Percentiles rank a stretch among this genome's conserved stretches.
Evolutionary conservation across 2,329 filamentous ascomycete species (phyloP).

Genomic region (Aspergillus fischeri): DNA sequence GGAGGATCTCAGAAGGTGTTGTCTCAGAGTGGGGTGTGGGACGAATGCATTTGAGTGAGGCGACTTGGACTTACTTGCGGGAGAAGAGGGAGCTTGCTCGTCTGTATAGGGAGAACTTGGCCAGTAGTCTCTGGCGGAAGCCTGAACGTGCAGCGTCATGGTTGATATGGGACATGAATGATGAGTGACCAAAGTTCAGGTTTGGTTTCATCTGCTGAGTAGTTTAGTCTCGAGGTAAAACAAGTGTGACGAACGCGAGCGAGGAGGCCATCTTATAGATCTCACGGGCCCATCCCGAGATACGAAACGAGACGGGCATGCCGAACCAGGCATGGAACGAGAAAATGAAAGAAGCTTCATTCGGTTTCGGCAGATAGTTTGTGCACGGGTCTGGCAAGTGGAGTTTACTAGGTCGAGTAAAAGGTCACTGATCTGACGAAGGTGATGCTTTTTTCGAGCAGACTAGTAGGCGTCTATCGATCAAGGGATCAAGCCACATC

Average conservation of each 20-base stretch:
- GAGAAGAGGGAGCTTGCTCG: constrained; percentile 24
- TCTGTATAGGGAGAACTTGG: constrained; percentile 27
- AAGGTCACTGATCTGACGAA: neutral
- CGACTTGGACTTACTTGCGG: constrained; percentile 27
- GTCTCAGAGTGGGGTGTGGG: constrained; percentile 19
- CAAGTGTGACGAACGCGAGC: neutral
- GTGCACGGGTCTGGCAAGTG: neutral
- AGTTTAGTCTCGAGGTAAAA: neutral
- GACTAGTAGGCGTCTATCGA: neutral
- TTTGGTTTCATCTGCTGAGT: too few species aligned
- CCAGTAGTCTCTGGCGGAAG: constrained; percentile 29
- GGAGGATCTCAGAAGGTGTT: constrained; percentile 47
- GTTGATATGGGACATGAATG: constrained; percentile 18
- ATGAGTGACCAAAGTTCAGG: too few species aligned
- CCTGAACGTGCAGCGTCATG: constrained; percentile 28
- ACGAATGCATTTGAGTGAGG: neutral
- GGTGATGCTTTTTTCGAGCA: constrained; percentile 11
- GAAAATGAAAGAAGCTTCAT: neutral
- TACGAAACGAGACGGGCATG: neutral
- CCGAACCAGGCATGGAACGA: neutral
- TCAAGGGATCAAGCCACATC: constrained; percentile 16
- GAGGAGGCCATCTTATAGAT: neutral
- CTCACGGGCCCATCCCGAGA: neutral
- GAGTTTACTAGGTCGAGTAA: neutral
- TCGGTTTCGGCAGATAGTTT: neutral